Conservation (phyloP, 768 basidiomycete species). For the Tricholoma saponaceum region DNA sequence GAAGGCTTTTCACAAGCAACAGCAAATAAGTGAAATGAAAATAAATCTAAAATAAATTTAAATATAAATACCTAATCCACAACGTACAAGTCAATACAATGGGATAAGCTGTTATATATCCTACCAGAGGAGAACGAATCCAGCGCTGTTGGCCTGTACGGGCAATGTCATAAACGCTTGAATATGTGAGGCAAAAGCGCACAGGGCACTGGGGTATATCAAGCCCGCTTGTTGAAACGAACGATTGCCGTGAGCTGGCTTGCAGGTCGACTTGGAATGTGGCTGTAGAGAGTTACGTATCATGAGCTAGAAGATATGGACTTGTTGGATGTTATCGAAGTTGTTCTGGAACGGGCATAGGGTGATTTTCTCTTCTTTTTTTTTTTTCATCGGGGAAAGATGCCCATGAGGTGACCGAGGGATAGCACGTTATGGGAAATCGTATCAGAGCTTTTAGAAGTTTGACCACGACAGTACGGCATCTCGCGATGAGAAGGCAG, state of each 20-base stretch:
- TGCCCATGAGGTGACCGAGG: background rate
- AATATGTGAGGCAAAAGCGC: background rate
- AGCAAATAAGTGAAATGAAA: background rate
- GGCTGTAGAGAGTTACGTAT: background rate
- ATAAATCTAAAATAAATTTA: background rate
- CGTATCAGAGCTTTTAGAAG: conserved; percentile 32
- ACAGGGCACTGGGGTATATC: background rate
- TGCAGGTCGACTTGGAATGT: background rate
- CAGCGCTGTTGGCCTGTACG: background rate
- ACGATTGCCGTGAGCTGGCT: background rate
- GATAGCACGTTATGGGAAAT: background rate
- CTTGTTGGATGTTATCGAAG: background rate
- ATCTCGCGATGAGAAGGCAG: conserved; percentile 36
- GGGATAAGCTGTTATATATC: background rate
- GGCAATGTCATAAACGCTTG: background rate
- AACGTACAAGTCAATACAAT: background rate
- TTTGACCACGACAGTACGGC: conserved; percentile 71
- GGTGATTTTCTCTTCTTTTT: too few species aligned
- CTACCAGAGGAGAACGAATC: background rate
- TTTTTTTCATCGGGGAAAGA: too few species aligned
- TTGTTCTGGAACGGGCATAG: background rate
- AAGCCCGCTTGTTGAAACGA: background rate
- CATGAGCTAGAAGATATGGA: background rate
- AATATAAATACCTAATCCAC: too few species aligned
- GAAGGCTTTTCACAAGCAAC: background rate